Conservation (phyloP, 805 yeast genomes). For the Zygosaccharomyces siamensis region DNA sequence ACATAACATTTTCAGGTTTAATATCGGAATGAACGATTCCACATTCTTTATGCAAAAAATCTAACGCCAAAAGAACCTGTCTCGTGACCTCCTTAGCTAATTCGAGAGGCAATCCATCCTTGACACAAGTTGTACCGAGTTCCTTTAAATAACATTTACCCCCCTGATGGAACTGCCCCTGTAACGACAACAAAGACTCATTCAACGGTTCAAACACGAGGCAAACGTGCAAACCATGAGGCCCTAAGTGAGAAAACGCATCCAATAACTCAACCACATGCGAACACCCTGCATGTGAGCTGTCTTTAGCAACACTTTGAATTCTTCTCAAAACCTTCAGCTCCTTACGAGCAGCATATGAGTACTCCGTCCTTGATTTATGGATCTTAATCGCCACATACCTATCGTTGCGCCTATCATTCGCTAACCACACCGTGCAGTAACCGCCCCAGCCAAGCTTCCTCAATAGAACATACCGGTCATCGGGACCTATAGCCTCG, state of each 20-base stretch:
- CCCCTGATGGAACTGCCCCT: slow-evolving; percentile 31
- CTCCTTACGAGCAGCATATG: slow-evolving; percentile 64
- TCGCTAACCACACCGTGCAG: slow-evolving; percentile 66
- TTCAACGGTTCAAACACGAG: slow-evolving; percentile 66
- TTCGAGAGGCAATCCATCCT: slow-evolving; percentile 52
- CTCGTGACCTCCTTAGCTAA: slow-evolving; percentile 52
- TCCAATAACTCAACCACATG: slow-evolving; percentile 52
- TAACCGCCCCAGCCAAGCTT: slow-evolving; percentile 72
- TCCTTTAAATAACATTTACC: slow-evolving; percentile 27
- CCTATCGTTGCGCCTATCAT: slow-evolving; percentile 34
- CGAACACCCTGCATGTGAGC: slow-evolving; percentile 45
- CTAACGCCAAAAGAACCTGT: slow-evolving; percentile 51
- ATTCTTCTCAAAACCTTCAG: slow-evolving; percentile 43
- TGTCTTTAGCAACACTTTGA: slow-evolving; percentile 28
- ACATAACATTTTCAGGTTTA: slow-evolving; percentile 8
- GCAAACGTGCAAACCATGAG: slow-evolving; percentile 59
- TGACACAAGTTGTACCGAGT: slow-evolving; percentile 36
- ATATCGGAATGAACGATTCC: slow-evolving; percentile 3
- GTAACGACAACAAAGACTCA: slow-evolving; percentile 36
- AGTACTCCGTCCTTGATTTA: slow-evolving; percentile 47
- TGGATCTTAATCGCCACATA: slow-evolving; percentile 64
- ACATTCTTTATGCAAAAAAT: slow-evolving; percentile 48
- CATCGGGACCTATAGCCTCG: slow-evolving; percentile 45
- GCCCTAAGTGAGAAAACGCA: slow-evolving; percentile 53
- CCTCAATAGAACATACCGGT: slow-evolving; percentile 45